Evolutionary conservation across 2,329 filamentous ascomycete genomes (phyloP), one percentile per base, ranked within the genome.

Genomic region (Aureobasidium lini): DNA sequence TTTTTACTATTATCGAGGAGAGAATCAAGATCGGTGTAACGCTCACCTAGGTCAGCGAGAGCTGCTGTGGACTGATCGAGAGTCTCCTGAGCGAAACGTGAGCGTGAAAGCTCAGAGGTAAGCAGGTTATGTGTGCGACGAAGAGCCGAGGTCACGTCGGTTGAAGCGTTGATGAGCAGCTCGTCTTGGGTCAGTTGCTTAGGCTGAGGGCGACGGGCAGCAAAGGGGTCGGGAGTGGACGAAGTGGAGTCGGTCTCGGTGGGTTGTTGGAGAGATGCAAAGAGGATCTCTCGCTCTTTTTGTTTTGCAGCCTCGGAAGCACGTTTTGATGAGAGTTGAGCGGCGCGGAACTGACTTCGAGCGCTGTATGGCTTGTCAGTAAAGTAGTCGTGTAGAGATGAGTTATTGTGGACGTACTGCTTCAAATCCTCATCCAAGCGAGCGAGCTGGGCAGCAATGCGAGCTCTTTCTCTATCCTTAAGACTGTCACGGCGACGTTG

Each of bases 11-110:
- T 88, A 2, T 83, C 79, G 39, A 99, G 80, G 69, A 96, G 81
- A 11, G 83, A 83, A 66, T 93, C 90, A 5, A 97, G 82, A 52
- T 85, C 84, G 18, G 80, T 84, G 75, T 99, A 99, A 39, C 84
- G 87, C 67, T 95, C 88, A 4, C 87, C 84, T 1, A 99, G 81
- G 63, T 89, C 84, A 57, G 82, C 82, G n/a, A 99, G 81, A 10
- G 92, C 90, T 9, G 85, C 86, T 6, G 89, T 93, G 1, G 88
- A 92, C 76, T 94, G 86, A 62, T 87, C 85, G 60, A 99, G 80
- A 1, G 91, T 95, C 72, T 95, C 87, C 67, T 94, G 87, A 16
- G 93, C 93, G 70, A 95, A 97, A 67, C 89, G 86, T 65, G 90
- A 95, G 61, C 90, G 86, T 48, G 87, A 84, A 7, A 99, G 83